These are phyloP conservation scores for Penicillium digitatum DNA, from an alignment of 2,329 filamentous ascomycete species.

Conservation along the genomic window DNA sequence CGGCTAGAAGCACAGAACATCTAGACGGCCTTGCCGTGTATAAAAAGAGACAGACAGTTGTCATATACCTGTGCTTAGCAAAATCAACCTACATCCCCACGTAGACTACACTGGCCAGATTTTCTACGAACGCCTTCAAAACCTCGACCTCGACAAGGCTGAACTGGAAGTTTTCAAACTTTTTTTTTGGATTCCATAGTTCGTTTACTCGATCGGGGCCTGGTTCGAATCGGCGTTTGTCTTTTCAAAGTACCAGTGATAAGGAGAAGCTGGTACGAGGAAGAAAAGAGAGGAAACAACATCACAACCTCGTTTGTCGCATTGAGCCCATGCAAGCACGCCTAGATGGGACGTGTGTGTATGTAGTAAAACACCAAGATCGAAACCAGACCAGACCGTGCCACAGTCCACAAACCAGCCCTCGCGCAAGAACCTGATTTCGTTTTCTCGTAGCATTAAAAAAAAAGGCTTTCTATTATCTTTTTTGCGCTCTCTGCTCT, in stretches of 20 bases:
- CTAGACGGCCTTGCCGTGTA: too few species aligned
- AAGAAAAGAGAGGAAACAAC: conserved; percentile 16
- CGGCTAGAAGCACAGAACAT: neutral
- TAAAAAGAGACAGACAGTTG: neutral
- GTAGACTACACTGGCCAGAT: conserved; percentile 7
- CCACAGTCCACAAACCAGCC: conserved; percentile 24
- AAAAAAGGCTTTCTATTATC: conserved; percentile 20
- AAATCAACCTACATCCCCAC: neutral
- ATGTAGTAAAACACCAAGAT: conserved; percentile 29
- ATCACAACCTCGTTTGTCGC: conserved; percentile 34
- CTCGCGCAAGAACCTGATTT: conserved; percentile 26
- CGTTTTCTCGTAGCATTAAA: conserved; percentile 26
- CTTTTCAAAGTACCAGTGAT: conserved; percentile 15
- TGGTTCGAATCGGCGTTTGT: conserved; percentile 14
- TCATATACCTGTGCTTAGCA: neutral
- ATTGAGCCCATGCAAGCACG: conserved; percentile 33
- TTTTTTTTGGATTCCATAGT: conserved; percentile 30
- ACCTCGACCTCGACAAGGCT: conserved; percentile 16
- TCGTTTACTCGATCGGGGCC: conserved; percentile 25
- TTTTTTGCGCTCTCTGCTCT: conserved; percentile 26
- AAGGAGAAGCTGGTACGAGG: conserved; percentile 15
- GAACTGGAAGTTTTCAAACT: conserved; percentile 29
- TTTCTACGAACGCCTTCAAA: conserved; percentile 9
- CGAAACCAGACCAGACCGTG: conserved; percentile 26
- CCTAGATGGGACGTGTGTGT: conserved; percentile 22